phyloP scores from a whole-genome alignment of 1,284 basidiomycete species.

The Rhodotorula sp. region DNA sequence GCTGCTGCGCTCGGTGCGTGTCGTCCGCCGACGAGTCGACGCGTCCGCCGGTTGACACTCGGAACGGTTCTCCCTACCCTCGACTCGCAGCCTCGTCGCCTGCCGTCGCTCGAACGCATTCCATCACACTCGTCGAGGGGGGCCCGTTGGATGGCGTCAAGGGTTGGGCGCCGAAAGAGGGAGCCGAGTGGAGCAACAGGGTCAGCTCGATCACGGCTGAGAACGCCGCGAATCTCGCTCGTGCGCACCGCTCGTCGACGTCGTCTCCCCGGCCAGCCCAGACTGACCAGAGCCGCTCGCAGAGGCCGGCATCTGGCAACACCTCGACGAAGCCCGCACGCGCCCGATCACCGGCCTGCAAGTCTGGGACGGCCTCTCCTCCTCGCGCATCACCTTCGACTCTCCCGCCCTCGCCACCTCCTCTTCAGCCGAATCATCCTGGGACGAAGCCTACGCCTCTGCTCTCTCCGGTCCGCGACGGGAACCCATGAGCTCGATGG shows the following conservation, averaged over 20 bases:
- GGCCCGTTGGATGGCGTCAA: conserved; percentile 67
- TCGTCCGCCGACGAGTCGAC: no score
- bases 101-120: conserved; percentile 26
- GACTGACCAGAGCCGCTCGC: no score
- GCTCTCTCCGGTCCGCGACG: conserved; percentile 35
- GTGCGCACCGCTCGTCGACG: no score
- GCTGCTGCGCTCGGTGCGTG: conserved; percentile 76
- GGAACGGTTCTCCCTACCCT: no score
- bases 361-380: conserved; percentile 84
- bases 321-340: conserved; percentile 70
- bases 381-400: conserved; percentile 71
- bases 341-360: conserved; percentile 79
- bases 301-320: conserved; percentile 80
- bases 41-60: no score
- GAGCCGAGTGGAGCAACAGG: conserved; percentile 71
- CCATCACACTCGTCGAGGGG: conserved; percentile 73
- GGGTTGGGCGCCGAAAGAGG: conserved; percentile 62
- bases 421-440: conserved; percentile 1
- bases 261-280: no score
- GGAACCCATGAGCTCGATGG: conserved; percentile 71
- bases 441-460: conserved; percentile 5
- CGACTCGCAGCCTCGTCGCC: conserved; percentile 24
- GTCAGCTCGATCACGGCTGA: conserved; percentile 83
- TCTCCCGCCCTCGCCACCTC: conserved; percentile 51
- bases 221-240: conserved; percentile 71